Evolutionary conservation across 106 monocot species (phyloP), one percentile per base, ranked within the genome.

Genomic region (Acanthochlamys bracteata): DNA sequence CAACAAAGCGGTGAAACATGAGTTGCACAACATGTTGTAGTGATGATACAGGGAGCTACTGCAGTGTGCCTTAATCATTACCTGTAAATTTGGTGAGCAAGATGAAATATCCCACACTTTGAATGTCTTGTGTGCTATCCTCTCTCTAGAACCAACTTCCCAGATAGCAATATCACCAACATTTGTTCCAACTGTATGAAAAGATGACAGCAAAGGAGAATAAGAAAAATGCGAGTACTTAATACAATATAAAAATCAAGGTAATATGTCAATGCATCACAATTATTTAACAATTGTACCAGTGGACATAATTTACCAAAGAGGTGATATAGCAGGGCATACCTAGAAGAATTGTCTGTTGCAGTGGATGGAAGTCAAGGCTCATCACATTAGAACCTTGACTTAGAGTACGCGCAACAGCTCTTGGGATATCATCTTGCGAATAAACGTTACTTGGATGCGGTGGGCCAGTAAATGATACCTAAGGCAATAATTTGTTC

Each of bases 321-420:
- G 33, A 6, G 4, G 6, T 33, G 33, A 6, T 33, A 6, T 33
- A 33, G 6, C 20, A 20, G 43, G 23, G 23, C 6, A 13, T 72
- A 96, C 95, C 95, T 73, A 96, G 68, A 73, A 98, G 83, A 57
- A 91, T 79, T 55, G 88, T 88, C 58, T 88, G 96, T 46, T 98
- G 96, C 20, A 76, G 76, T 2, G 96, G 91, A 71, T 98, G 96
- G 66, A 98, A 98, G 78, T 98, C 96, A 63, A 98, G 76, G 76
- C 96, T 91, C 91, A 90, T 98, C 40, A 98, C 96, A 81, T 70
- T 92, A 20, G 96, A 91, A 73, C 96, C 88, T 70, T 88, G 96
- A 70, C 66, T 81, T 55, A 98, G 83, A 15, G 88, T 85, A 21
- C 96, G 75, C 19, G 77, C 85, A 53, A 85, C 80, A 42, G 64